Evolutionary conservation across 148 eudicot species (phyloP), one percentile per base, ranked within the genome.

Genomic region (Drosera capensis): DNA sequence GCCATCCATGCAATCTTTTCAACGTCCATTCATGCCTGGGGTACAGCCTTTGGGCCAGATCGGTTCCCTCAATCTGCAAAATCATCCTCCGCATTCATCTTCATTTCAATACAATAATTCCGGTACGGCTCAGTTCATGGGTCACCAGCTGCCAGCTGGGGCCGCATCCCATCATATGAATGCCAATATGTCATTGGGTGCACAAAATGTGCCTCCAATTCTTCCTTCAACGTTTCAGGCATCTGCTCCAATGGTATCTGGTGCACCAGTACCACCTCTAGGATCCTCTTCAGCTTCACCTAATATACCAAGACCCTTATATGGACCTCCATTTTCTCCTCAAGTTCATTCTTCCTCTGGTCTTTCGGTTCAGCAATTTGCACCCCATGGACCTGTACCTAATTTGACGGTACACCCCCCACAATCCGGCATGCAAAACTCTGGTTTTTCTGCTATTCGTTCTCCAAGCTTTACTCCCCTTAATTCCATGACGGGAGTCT

Each of bases 391-490:
- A 25, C 71, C 53, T 15, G 41, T 58, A 51, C 56, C 41, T 28
- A 56, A 56, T 52, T 37, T 55, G 16, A 43, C 55, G 17, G 55
- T 65, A 34, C 62, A 23, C 20, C 61, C 46, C 15, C 61, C 60
- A 18, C 73, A 58, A 25, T 28, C 58, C 26, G 74, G 68, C 45
- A 39, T 49, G 52, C 64, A 68, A 39, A 54, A 19, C 42, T 40
- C 67, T 42, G 45, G 20, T 24, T 25, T 54, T 8, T 65, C 54
- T 46, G 31, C 35, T 51, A 12, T 40, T 19, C 56, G 57, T 55
- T 36, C 48, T n/a, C 59, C 80, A 19, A 74, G 66, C 63, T 75
- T 78, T 41, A 72, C 75, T 48, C 64, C 73, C 37, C 43, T 68
- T 14, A 63, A 57, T 43, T 53, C 72, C 23, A 45, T 58, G 57